phyloP scores from a whole-genome alignment of 441 rosid species.

The Raphanus hybrid region DNA sequence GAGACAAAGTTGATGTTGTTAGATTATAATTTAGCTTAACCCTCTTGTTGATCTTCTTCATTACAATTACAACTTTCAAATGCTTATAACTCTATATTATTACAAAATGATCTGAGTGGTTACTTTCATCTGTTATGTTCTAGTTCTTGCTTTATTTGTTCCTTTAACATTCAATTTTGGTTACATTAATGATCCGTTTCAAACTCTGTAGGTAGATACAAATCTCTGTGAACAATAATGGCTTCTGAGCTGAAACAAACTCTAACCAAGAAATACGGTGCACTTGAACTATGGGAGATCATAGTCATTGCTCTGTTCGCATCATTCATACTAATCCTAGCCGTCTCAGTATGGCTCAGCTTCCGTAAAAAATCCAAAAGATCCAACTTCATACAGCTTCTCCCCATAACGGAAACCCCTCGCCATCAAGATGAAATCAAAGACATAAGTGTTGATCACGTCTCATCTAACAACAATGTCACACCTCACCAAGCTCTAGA shows the following conservation, averaged over 20 bases:
- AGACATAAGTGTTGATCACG: slow-evolving; percentile 71
- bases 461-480: slow-evolving; percentile 51
- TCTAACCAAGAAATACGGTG: slow-evolving; percentile 62
- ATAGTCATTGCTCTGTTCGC: slow-evolving; percentile 68
- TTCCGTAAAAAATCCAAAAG: slow-evolving; percentile 71
- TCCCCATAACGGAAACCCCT: slow-evolving; percentile 52
- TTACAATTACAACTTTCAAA: neutral
- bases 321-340: slow-evolving; percentile 61
- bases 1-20: neutral
- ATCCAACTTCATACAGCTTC: slow-evolving; percentile 40
- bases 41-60: neutral
- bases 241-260: slow-evolving; percentile 63
- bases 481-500: slow-evolving; percentile 41
- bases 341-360: slow-evolving; percentile 71
- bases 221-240: slow-evolving; percentile 49
- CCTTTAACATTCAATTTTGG: neutral
- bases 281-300: slow-evolving; percentile 77
- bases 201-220: slow-evolving; percentile 45
- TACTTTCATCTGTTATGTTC: slow-evolving; percentile 1
- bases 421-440: slow-evolving; percentile 64
- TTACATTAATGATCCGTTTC: slow-evolving; percentile 17
- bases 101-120: neutral
- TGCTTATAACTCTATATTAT: neutral
- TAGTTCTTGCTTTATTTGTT: neutral
- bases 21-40: slow-evolving; percentile 9